These are phyloP conservation scores for Alternaria arborescens DNA, from an alignment of 2,329 filamentous ascomycete genomes.

Conservation along the genomic window DNA sequence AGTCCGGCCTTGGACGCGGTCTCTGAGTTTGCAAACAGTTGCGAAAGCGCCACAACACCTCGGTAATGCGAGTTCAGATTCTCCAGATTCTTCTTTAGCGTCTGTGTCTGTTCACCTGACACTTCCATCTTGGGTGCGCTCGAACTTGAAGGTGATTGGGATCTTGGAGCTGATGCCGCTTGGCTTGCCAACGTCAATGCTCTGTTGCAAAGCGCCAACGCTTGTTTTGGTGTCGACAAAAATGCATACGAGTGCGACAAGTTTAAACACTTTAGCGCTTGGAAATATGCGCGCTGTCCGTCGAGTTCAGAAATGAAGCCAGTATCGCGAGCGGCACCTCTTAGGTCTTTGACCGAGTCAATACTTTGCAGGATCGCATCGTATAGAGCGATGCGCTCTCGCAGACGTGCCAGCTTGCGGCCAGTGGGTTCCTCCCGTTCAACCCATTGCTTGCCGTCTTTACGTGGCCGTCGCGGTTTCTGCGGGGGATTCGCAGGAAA, in stretches of 20 bases:
- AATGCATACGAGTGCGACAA: slow-evolving; percentile 86
- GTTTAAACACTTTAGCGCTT: slow-evolving; percentile 85
- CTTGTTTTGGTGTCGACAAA: slow-evolving; percentile 75
- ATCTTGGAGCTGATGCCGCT: slow-evolving; percentile 55
- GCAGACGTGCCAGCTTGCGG: slow-evolving; percentile 78
- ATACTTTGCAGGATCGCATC: slow-evolving; percentile 91
- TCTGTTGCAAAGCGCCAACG: slow-evolving; percentile 83
- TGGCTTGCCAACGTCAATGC: slow-evolving; percentile 69
- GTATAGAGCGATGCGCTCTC: slow-evolving; percentile 88
- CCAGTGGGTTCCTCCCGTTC: slow-evolving; percentile 73
- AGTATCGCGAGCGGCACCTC: slow-evolving; percentile 86
- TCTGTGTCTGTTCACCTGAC: slow-evolving; percentile 64
- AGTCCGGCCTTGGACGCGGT: slow-evolving; percentile 57
- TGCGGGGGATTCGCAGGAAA: slow-evolving; percentile 62
- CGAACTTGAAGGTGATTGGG: slow-evolving; percentile 41
- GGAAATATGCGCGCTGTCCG: slow-evolving; percentile 82
- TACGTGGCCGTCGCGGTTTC: slow-evolving; percentile 61
- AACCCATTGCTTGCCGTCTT: slow-evolving; percentile 57
- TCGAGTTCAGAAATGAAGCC: slow-evolving; percentile 80
- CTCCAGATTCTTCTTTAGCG: slow-evolving; percentile 69
- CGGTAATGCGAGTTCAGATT: slow-evolving; percentile 81
- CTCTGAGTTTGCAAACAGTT: slow-evolving; percentile 62
- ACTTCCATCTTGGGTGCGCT: slow-evolving; percentile 74
- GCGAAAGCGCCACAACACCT: slow-evolving; percentile 83
- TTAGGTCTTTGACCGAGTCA: slow-evolving; percentile 86